These are phyloP conservation scores for Aphanocladium album DNA, from an alignment of 2,329 filamentous ascomycete species.

Conservation along the genomic window DNA sequence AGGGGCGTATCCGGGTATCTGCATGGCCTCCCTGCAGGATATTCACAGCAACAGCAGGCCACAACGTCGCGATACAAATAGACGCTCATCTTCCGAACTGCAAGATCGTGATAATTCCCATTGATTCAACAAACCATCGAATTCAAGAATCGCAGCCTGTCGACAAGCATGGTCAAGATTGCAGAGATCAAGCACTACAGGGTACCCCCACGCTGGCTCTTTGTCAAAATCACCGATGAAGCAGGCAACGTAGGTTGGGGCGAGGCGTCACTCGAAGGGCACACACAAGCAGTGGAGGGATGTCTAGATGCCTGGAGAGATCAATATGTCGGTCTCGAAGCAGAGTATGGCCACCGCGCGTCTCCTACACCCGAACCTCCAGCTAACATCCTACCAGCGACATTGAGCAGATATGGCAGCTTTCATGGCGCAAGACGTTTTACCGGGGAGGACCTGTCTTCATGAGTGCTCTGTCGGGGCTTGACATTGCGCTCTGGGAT, in stretches of 20 bases:
- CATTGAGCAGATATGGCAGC: conserved; percentile 78
- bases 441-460: conserved; percentile 75
- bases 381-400: conserved; percentile 43
- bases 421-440: conserved; percentile 64
- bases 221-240: conserved; percentile 70
- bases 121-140: too few species aligned
- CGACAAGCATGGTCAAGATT: conserved; percentile 32
- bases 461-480: conserved; percentile 71
- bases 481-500: conserved; percentile 79
- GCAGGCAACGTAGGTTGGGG: conserved; percentile 65
- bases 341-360: too few species aligned
- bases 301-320: conserved; percentile 62
- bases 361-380: too few species aligned
- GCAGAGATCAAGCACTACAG: conserved; percentile 64
- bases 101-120: too few species aligned
- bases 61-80: too few species aligned
- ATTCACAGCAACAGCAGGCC: too few species aligned
- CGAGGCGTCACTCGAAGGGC: conserved; percentile 68
- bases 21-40: too few species aligned
- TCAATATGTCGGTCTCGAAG: conserved; percentile 61
- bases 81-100: too few species aligned
- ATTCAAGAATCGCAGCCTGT: too few species aligned
- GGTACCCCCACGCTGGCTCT: conserved; percentile 70
- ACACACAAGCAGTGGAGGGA: conserved; percentile 69
- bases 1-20: too few species aligned